Evolutionary conservation across 2,329 filamentous ascomycete genomes (phyloP).

Genomic region (Diaporthe ampelina): DNA sequence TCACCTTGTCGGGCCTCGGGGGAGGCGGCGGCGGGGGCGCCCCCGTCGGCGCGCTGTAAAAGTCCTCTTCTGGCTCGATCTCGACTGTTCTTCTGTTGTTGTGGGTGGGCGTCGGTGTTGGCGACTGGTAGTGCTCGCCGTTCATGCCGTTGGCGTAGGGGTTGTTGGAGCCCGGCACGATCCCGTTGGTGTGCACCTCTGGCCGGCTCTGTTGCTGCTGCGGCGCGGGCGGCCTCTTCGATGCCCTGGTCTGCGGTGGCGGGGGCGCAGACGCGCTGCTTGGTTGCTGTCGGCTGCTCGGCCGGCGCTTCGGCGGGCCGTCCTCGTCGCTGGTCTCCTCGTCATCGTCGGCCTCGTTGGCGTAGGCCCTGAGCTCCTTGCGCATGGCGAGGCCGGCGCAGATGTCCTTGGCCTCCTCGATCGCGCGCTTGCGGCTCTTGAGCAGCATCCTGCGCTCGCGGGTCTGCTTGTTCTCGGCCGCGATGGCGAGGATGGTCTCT

Average conservation of each 20-base stretch:
- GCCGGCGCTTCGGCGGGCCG: neutral
- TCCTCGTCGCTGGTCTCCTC: conserved; percentile 44
- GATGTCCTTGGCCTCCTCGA: conserved; percentile 64
- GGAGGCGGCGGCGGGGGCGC: conserved; percentile 48
- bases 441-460: conserved; percentile 62
- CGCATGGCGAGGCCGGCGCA: conserved; percentile 66
- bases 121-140: conserved; percentile 34
- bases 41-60: conserved; percentile 44
- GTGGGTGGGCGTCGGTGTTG: conserved; percentile 27
- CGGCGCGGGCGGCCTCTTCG: neutral
- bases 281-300: neutral
- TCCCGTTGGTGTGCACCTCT: conserved; percentile 32
- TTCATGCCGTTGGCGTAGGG: conserved; percentile 35
- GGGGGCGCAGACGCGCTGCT: conserved; percentile 10
- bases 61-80: conserved; percentile 44
- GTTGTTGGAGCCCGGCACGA: conserved; percentile 27
- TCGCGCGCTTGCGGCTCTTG: conserved; percentile 63
- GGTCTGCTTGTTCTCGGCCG: conserved; percentile 67
- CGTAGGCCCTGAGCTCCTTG: conserved; percentile 59
- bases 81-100: conserved; percentile 34
- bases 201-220: conserved; percentile 9
- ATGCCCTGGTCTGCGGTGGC: conserved; percentile 22
- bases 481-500: conserved; percentile 62
- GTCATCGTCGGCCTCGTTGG: conserved; percentile 48
- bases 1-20: conserved; percentile 52